Evolutionary conservation across 805 yeast genomes (phyloP).

Genomic region (Ogataea paradorogensis): DNA sequence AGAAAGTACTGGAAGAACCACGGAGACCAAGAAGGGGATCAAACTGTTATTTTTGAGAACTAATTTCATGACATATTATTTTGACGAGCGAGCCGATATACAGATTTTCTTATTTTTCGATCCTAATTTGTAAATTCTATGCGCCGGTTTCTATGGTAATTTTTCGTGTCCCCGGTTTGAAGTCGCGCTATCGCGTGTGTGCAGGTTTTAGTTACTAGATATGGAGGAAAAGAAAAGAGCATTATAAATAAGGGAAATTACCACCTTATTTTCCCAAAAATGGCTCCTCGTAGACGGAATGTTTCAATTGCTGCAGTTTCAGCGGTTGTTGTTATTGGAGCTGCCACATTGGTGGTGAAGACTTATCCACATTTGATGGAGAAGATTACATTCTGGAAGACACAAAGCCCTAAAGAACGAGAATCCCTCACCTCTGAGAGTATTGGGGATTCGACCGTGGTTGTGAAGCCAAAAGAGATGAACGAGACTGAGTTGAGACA

Average conservation of each 20-base stretch:
- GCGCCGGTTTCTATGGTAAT: constrained; percentile 2
- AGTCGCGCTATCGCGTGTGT: constrained; percentile 10
- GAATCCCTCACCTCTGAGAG: constrained; percentile 4
- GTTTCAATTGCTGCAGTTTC: constrained; percentile 40
- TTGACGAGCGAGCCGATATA: neutral
- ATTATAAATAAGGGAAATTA: constrained; percentile 4
- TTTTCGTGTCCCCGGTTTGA: constrained; percentile 8
- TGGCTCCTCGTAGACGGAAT: constrained; percentile 24
- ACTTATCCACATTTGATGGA: constrained; percentile 47
- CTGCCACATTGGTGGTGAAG: constrained; percentile 39
- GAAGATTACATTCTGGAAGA: constrained; percentile 5
- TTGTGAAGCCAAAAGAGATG: constrained; percentile 29
- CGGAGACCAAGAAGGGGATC: constrained; percentile 4
- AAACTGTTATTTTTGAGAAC: constrained; percentile 1
- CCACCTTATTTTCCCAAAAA: constrained; percentile 2
- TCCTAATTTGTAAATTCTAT: constrained; percentile 13
- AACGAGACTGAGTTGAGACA: constrained; percentile 36
- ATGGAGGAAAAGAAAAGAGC: constrained; percentile 6
- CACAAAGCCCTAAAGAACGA: neutral
- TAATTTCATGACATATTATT: neutral
- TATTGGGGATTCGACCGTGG: constrained; percentile 29
- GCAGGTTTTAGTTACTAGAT: constrained; percentile 12
- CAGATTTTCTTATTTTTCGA: neutral
- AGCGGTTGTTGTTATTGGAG: constrained; percentile 42
- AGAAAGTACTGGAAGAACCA: constrained; percentile 22